Evolutionary conservation across 805 yeast genomes (phyloP).

Genomic region (Saccharomycopsis fermentans): DNA sequence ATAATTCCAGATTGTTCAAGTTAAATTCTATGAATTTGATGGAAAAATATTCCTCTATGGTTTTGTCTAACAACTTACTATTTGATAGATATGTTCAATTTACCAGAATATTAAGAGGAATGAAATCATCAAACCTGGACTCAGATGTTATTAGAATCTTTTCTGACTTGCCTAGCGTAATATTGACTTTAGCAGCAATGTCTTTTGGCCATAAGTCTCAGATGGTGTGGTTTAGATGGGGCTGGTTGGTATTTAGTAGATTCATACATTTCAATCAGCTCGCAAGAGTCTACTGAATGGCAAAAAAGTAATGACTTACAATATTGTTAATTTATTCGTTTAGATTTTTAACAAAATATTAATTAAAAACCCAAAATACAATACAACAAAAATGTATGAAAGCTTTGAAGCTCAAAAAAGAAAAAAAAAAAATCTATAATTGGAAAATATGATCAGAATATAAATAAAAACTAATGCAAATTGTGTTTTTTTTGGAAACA

Average conservation of each 20-base stretch:
- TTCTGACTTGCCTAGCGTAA: constrained; percentile 24
- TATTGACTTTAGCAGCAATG: constrained; percentile 57
- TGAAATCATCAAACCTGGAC: not conserved
- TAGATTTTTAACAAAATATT: not conserved
- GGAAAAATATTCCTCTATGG: constrained; percentile 18
- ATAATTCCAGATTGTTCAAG: constrained; percentile 23
- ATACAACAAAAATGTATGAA: not conserved
- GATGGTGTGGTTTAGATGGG: constrained; percentile 91
- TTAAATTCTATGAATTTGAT: constrained; percentile 26
- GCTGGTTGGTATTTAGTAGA: constrained; percentile 72
- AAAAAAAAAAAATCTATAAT: not conserved
- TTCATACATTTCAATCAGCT: constrained; percentile 73
- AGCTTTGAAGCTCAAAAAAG: not conserved
- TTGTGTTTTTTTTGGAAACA: not conserved
- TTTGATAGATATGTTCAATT: not conserved
- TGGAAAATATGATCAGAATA: not conserved
- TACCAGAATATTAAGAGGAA: not conserved
- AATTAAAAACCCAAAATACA: not conserved
- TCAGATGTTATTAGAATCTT: constrained; percentile 17
- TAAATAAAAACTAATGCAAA: not conserved
- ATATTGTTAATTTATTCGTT: not conserved
- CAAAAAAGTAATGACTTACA: not conserved
- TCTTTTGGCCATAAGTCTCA: constrained; percentile 74
- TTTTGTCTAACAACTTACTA: constrained; percentile 9
- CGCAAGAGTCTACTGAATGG: constrained; percentile 18